Conservation (phyloP, 169 alveolate genomes). For the Sarcocystis neurona region DNA sequence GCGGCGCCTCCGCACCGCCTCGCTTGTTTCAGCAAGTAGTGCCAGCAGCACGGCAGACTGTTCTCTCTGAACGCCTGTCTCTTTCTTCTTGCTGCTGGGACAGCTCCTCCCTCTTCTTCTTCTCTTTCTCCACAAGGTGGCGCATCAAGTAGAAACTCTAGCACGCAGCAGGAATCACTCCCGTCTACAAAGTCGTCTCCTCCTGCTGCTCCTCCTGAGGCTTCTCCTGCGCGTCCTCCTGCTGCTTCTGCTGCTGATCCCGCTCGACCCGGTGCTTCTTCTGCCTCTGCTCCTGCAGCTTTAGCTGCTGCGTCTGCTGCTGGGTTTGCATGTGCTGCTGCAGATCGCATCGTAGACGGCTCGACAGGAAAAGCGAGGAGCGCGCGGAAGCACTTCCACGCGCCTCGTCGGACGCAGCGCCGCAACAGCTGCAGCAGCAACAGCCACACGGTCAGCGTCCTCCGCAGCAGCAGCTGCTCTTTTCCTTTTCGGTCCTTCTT, state of each 20-base stretch:
- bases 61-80: too few relatives aligned
- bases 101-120: neutral
- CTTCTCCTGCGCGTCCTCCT: neutral
- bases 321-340: neutral
- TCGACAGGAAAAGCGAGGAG: conserved; percentile 40
- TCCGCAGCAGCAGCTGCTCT: neutral
- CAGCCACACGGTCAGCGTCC: neutral
- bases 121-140: neutral
- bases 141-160: too few relatives aligned
- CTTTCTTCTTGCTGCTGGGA: neutral
- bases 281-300: neutral
- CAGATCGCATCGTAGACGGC: neutral
- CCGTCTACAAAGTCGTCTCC: too few relatives aligned
- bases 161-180: too few relatives aligned
- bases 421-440: neutral
- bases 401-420: conserved; percentile 57
- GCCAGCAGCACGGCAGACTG: too few relatives aligned
- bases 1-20: too few relatives aligned
- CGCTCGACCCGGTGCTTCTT: neutral
- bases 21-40: too few relatives aligned
- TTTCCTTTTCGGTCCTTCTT: neutral
- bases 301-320: neutral
- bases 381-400: conserved; percentile 58
- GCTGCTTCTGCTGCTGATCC: neutral
- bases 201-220: too few relatives aligned